Percentiles rank a stretch among this genome's conserved stretches.
Evolutionary conservation across 805 yeast genomes (phyloP).

Genomic region (Yarrowia sp.): DNA sequence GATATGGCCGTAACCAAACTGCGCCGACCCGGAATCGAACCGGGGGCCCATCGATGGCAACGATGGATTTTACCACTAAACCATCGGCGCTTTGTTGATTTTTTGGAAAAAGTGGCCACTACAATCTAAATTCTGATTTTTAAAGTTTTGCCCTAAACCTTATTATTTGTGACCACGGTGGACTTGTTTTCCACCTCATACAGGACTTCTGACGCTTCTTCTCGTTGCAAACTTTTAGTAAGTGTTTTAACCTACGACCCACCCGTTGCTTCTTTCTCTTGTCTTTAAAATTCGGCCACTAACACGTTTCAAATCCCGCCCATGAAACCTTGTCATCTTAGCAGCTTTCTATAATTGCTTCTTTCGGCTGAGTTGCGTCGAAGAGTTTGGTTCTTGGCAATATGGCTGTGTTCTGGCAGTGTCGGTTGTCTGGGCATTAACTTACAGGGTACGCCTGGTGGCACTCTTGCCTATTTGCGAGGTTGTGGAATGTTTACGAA

Average conservation of each 20-base stretch:
- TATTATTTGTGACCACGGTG: too few species aligned
- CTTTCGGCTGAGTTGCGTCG: background rate
- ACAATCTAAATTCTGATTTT: too few species aligned
- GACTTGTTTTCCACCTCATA: too few species aligned
- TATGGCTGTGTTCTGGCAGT: background rate
- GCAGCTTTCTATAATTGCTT: background rate
- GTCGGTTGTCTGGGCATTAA: background rate
- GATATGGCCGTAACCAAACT: slow-evolving; percentile 24
- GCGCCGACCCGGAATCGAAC: slow-evolving; percentile 25
- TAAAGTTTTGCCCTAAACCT: too few species aligned
- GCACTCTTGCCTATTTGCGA: background rate
- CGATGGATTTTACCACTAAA: slow-evolving; percentile 22
- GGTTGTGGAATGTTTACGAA: background rate
- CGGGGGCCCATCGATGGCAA: slow-evolving; percentile 26
- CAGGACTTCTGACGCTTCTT: too few species aligned
- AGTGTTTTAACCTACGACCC: too few species aligned
- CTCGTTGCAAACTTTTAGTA: too few species aligned
- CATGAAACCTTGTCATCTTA: background rate
- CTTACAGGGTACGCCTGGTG: too few species aligned
- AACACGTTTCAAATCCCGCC: background rate
- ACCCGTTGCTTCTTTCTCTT: too few species aligned
- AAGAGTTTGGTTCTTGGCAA: background rate
- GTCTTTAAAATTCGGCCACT: background rate
- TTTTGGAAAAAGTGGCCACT: background rate
- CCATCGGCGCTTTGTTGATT: slow-evolving; percentile 9